A percentile compares a stretch with the other conserved stretches of the same genome.
Evolutionary conservation across 2,329 filamentous ascomycete genomes (phyloP).

Genomic region (Fusarium oligoseptatum): DNA sequence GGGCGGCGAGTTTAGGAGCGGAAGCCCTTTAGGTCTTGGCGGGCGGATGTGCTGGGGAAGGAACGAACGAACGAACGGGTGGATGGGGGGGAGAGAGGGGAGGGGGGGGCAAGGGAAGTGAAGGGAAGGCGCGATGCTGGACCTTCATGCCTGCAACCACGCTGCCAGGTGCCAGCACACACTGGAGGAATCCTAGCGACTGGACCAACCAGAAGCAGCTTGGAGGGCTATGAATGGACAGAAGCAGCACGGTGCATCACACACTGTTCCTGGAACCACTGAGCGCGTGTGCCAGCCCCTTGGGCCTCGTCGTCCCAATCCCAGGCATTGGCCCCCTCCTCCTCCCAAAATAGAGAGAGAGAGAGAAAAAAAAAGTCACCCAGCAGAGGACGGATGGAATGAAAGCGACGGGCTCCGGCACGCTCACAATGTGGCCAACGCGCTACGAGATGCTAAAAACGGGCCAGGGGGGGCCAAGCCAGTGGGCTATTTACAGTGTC

Average conservation of each 20-base stretch:
- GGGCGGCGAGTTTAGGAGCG: slow-evolving; percentile 12
- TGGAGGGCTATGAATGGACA: slow-evolving; percentile 34
- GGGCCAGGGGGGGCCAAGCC: slow-evolving; percentile 25
- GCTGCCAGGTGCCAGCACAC: slow-evolving; percentile 8
- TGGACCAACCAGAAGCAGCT: background rate
- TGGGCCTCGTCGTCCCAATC: slow-evolving; percentile 22
- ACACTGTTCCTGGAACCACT: slow-evolving; percentile 30
- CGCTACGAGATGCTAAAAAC: slow-evolving; percentile 34
- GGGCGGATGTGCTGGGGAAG: slow-evolving; percentile 43
- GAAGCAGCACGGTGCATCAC: slow-evolving; percentile 36
- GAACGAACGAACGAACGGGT: slow-evolving; percentile 41
- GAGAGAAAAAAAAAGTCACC: slow-evolving; percentile 14
- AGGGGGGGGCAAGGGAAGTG: slow-evolving; percentile 4
- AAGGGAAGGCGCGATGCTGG: slow-evolving; percentile 21
- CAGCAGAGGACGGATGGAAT: slow-evolving; percentile 34
- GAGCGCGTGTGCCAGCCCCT: slow-evolving; percentile 34
- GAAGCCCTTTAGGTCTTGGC: slow-evolving; percentile 37
- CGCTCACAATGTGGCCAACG: slow-evolving; percentile 33
- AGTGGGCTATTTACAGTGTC: slow-evolving; percentile 30
- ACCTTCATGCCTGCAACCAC: slow-evolving; percentile 3
- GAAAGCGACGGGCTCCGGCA: slow-evolving; percentile 29
- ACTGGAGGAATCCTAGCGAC: slow-evolving; percentile 6
- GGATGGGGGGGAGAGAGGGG: background rate
- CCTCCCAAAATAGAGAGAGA: slow-evolving; percentile 3
- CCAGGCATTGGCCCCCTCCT: background rate